Evolutionary conservation across 768 basidiomycete genomes (phyloP).

Genomic region (Mycena leptocephala): DNA sequence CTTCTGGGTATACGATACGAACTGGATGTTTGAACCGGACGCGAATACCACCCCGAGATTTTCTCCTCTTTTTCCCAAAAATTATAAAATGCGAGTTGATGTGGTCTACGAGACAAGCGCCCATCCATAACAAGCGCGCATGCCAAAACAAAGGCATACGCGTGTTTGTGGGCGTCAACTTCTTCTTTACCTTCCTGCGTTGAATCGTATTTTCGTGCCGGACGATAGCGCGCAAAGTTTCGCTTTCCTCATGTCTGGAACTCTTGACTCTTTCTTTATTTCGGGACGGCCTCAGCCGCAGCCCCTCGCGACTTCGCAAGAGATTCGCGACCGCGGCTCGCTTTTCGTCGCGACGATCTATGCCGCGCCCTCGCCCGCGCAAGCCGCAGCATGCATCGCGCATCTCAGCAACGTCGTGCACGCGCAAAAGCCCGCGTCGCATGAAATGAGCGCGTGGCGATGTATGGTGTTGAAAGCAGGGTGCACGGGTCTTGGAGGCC

Average conservation of each 20-base stretch:
- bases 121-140: too few relatives aligned
- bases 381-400: constrained; percentile 65
- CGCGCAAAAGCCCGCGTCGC: constrained; percentile 70
- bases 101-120: too few relatives aligned
- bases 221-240: too few relatives aligned
- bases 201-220: too few relatives aligned
- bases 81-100: too few relatives aligned
- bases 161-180: too few relatives aligned
- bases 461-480: constrained; percentile 82
- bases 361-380: constrained; percentile 64
- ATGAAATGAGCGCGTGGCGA: constrained; percentile 87
- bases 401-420: constrained; percentile 75
- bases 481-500: constrained; percentile 75
- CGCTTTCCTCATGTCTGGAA: constrained; percentile 34
- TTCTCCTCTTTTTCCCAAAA: too few relatives aligned
- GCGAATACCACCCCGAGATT: too few relatives aligned
- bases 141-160: too few relatives aligned
- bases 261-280: constrained; percentile 70
- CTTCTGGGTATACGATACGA: too few relatives aligned
- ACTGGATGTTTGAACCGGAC: too few relatives aligned
- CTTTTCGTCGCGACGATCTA: constrained; percentile 80
- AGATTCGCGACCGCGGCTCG: constrained; percentile 83
- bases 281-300: constrained; percentile 61
- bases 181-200: too few relatives aligned
- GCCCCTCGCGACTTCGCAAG: constrained; percentile 74